Base-by-base conservation (phyloP, 345 rosid genomes). In the Clausena lansium region DNA sequence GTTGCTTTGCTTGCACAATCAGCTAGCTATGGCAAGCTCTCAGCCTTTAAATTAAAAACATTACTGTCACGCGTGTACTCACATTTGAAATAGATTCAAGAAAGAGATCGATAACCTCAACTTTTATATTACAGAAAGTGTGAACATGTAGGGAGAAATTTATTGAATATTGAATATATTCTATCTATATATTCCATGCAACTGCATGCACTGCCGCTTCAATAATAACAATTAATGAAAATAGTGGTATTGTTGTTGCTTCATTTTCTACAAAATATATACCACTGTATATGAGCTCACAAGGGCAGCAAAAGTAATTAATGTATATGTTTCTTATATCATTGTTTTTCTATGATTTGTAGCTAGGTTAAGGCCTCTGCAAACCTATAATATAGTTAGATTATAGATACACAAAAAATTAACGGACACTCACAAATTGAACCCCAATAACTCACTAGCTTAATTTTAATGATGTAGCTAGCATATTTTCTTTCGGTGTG, bases 1-100 rank as follows among this genome's bases (percentile, higher is more conserved):
- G 4, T 74, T 74, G 69, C 70, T 62, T 74, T 74, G 77, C 77
- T 74, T 74, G 59, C 69, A 62, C 35, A 41, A 74, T 73, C 69
- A 62, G 30, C 19, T 22, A 74, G 27, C 19, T 13, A 9, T 25
- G 10, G 61, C 61, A 71, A 30, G 50, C 22, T 52, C 33, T 70
- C 33, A 38, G 52, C 35, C 60, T 39, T 52, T 19, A 52, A 17
- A 52, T 52, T 50, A 19, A 10, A 52, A 70, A 50, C 24, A 58
- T 0, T 19, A 32, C 28, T 22, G 45, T 32, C 76, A 73, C 67
- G 36, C 38, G 15, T 15, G 15, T 39, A 41, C 45, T 4, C 63
- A n/a, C 7, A 66, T 19, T 36, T 66, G 50, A 7, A 25, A 28
- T 47, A 14, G 27, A 27, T 27, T 27, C 35, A 47, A 47, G 22